Conservation (phyloP, 495 filamentous ascomycete species). For the Talaromyces wortmannii region DNA sequence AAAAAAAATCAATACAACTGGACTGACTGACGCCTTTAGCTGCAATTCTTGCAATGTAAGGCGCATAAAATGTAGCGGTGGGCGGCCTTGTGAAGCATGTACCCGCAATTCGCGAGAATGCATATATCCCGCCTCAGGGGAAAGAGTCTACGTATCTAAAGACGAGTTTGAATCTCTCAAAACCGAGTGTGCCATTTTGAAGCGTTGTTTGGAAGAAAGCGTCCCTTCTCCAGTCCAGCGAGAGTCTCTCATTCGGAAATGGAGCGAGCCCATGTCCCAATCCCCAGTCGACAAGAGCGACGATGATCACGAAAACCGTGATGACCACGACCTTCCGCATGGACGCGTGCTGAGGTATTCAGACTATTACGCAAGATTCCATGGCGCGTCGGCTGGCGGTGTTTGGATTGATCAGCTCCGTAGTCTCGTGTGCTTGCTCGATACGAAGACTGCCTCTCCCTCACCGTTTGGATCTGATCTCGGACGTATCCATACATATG, state of each 20-base stretch:
- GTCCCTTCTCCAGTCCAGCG: slow-evolving; percentile 9
- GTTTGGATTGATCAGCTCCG: slow-evolving; percentile 27
- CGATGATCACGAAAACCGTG: slow-evolving; percentile 1
- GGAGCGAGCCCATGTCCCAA: slow-evolving; percentile 6
- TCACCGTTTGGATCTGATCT: slow-evolving; percentile 15
- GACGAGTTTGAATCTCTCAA: slow-evolving; percentile 19
- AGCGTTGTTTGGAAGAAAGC: slow-evolving; percentile 9
- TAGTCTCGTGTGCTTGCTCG: slow-evolving; percentile 6
- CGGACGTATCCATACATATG: slow-evolving; percentile 31
- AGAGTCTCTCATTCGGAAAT: slow-evolving; percentile 7
- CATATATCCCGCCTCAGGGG: slow-evolving; percentile 19
- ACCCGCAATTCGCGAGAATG: slow-evolving; percentile 16
- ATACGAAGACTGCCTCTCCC: neutral
- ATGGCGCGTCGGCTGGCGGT: slow-evolving; percentile 30
- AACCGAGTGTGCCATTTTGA: slow-evolving; percentile 10
- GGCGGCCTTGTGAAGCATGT: slow-evolving; percentile 27
- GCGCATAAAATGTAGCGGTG: slow-evolving; percentile 35
- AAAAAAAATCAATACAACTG: neutral
- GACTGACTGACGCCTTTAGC: slow-evolving; percentile 6
- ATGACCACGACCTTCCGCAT: slow-evolving; percentile 3
- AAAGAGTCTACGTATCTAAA: slow-evolving; percentile 20
- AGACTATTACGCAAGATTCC: slow-evolving; percentile 22
- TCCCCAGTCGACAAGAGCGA: slow-evolving; percentile 1
- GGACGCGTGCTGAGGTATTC: slow-evolving; percentile 25
- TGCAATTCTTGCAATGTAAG: slow-evolving; percentile 39